Base-by-base conservation (phyloP, 2,329 filamentous ascomycete genomes). In the Aureobasidium sp. region DNA sequence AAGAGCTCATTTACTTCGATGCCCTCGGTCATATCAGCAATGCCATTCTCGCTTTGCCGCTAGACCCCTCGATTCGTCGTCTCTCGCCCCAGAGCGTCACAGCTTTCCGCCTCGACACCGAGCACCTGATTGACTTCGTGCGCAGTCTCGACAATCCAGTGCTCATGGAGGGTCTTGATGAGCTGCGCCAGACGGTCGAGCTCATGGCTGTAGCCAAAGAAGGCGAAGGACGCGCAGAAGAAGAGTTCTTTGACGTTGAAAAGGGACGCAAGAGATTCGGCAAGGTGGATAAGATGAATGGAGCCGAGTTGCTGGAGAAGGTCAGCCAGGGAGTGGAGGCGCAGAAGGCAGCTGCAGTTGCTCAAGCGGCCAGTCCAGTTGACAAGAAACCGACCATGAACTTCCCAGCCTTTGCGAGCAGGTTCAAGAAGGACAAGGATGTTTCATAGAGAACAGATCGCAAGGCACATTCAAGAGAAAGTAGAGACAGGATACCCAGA, bases 1-100 rank as follows among this genome's bases (percentile, higher is more conserved):
- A 97, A 72, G 91, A 96, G 72, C 85, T 97, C 61, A 96, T 99
- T 68, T 97, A 99, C 77, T 97, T 96, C 71, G 94, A 97, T 72
- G 94, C 94, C 0, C 82, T 99, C 39, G 91, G 87, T 61, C 94
- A 99, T 74, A 91, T 94, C 2, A 88, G 90, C 3, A 89, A 89
- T 64, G 67, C 67, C 32, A 69, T 73, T 32, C 66, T 70, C 42
- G n/a, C 63, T 29, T 83, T 96, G 10, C 90, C 91, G 0, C 81
- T 97, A 42, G 88, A 91, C 11, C 78, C 86, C 0, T 84, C 88
- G 36, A 91, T 97, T 37, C 90, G 86, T 69, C 85, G 86, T 67
- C 97, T 99, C 73, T 96, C 94, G 64, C 86, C 89, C 10, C 87
- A 94, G 67, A 91, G 91, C 7, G 90, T 97, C 15, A 80, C 84